Conservation (phyloP, 2,329 filamentous ascomycete species). For the Chrysosporium keratinophilum region DNA sequence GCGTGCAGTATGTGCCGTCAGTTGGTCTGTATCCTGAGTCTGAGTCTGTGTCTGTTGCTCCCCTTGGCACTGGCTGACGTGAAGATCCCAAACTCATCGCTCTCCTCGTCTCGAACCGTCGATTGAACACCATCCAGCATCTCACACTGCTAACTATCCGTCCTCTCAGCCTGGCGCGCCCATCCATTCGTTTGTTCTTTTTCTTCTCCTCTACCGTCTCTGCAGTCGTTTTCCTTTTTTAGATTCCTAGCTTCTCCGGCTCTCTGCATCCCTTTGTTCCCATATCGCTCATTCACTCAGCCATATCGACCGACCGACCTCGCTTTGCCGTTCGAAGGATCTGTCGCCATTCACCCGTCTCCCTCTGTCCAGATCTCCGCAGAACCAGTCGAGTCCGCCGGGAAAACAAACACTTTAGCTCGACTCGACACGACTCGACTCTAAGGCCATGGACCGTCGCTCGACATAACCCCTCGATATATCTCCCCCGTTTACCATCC, state of each 20-base stretch:
- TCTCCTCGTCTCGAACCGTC: not conserved
- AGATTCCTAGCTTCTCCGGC: not conserved
- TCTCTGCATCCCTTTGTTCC: not conserved
- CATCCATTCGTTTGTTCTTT: not conserved
- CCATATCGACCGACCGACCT: constrained; percentile 11
- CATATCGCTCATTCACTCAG: constrained; percentile 9
- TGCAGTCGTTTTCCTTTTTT: not conserved
- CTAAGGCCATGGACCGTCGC: no score
- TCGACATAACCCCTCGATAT: no score
- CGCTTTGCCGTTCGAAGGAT: not conserved
- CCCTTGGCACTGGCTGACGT: not conserved
- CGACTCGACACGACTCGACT: no score
- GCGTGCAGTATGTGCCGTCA: no score
- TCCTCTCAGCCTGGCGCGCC: not conserved
- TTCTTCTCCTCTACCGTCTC: not conserved
- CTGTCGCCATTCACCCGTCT: not conserved
- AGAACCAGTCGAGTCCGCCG: no score
- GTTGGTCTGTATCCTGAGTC: no score
- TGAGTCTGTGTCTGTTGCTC: not conserved
- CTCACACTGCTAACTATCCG: not conserved
- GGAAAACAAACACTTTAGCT: no score
- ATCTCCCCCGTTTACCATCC: no score
- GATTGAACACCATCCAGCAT: not conserved
- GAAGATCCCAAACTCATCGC: not conserved
- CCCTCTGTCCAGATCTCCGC: no score